phyloP scores from a whole-genome alignment of 768 basidiomycete species.

The Saitozyma podzolica region DNA sequence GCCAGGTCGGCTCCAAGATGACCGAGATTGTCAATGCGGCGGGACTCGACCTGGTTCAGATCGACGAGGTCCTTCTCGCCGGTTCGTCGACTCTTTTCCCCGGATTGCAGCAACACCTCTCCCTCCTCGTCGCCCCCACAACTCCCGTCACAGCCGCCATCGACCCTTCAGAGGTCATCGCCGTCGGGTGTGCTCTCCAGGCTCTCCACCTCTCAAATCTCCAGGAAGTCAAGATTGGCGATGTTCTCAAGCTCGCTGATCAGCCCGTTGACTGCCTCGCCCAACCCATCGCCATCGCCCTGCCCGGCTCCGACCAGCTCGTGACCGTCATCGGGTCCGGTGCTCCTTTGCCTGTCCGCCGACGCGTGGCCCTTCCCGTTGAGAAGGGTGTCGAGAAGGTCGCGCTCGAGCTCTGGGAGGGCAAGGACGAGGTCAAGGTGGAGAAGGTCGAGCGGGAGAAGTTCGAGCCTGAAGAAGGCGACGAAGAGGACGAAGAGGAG shows the following conservation, averaged over 20 bases:
- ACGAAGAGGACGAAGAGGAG: slow-evolving; percentile 46
- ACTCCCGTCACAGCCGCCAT: slow-evolving; percentile 52
- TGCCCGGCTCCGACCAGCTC: slow-evolving; percentile 47
- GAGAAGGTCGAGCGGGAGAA: slow-evolving; percentile 33
- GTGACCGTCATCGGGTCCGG: slow-evolving; percentile 41
- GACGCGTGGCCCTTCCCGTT: slow-evolving; percentile 53
- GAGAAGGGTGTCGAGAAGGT: slow-evolving; percentile 35
- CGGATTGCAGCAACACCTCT: slow-evolving; percentile 52
- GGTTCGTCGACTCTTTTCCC: slow-evolving; percentile 56
- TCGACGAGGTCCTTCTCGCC: slow-evolving; percentile 56
- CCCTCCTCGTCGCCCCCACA: slow-evolving; percentile 52
- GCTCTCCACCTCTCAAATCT: slow-evolving; percentile 51
- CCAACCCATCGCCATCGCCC: slow-evolving; percentile 53
- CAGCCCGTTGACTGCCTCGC: slow-evolving; percentile 37
- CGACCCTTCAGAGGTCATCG: slow-evolving; percentile 56
- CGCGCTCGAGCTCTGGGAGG: slow-evolving; percentile 55
- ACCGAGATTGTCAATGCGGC: slow-evolving; percentile 48
- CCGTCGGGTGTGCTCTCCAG: slow-evolving; percentile 55
- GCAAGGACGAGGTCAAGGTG: slow-evolving; percentile 53
- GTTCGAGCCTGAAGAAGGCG: slow-evolving; percentile 31
- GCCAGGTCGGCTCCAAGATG: slow-evolving; percentile 52
- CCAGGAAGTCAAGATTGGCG: slow-evolving; percentile 41
- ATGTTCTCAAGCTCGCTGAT: slow-evolving; percentile 44
- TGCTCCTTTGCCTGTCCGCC: slow-evolving; percentile 53
- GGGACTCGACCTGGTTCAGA: slow-evolving; percentile 52